Evolutionary conservation across 345 rosid genomes (phyloP).

Genomic region (Aquilaria yunnanensis): DNA sequence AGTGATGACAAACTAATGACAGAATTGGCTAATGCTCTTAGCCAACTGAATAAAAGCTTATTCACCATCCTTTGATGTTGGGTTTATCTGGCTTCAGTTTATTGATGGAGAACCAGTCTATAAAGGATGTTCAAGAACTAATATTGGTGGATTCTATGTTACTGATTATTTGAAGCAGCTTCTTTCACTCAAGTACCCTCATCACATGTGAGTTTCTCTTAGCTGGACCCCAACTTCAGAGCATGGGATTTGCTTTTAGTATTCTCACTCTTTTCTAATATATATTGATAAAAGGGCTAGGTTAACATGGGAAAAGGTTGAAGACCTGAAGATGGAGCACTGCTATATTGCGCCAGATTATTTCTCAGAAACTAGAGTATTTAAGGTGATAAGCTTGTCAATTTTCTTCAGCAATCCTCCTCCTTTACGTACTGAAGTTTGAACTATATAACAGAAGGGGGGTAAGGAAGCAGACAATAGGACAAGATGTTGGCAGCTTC

Average conservation of each 20-base stretch:
- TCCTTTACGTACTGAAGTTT: slow-evolving; percentile 7
- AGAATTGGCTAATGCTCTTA: too few relatives aligned
- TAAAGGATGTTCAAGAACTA: slow-evolving; percentile 77
- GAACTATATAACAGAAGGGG: slow-evolving; percentile 55
- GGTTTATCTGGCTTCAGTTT: slow-evolving; percentile 43
- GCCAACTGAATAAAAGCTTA: too few relatives aligned
- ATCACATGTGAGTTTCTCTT: slow-evolving; percentile 58
- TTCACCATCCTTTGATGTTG: neutral
- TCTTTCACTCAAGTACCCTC: slow-evolving; percentile 89
- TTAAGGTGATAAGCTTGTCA: slow-evolving; percentile 48
- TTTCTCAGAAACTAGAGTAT: slow-evolving; percentile 58
- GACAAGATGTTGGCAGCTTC: slow-evolving; percentile 90
- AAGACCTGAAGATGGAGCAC: slow-evolving; percentile 95
- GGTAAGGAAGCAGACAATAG: slow-evolving; percentile 85
- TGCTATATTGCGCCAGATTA: slow-evolving; percentile 79
- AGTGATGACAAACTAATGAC: too few relatives aligned
- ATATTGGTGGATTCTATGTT: slow-evolving; percentile 86
- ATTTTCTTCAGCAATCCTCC: slow-evolving; percentile 9
- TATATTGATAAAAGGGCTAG: slow-evolving; percentile 44
- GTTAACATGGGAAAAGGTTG: slow-evolving; percentile 91
- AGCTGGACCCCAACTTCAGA: slow-evolving; percentile 7
- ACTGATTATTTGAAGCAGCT: slow-evolving; percentile 92
- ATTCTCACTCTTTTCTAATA: slow-evolving; percentile 7
- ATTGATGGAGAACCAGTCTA: slow-evolving; percentile 78
- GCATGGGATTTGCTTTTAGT: neutral